phyloP scores from a whole-genome alignment of 192 early-diverging fungal genomes.

The Cladochytrium replicatum region DNA sequence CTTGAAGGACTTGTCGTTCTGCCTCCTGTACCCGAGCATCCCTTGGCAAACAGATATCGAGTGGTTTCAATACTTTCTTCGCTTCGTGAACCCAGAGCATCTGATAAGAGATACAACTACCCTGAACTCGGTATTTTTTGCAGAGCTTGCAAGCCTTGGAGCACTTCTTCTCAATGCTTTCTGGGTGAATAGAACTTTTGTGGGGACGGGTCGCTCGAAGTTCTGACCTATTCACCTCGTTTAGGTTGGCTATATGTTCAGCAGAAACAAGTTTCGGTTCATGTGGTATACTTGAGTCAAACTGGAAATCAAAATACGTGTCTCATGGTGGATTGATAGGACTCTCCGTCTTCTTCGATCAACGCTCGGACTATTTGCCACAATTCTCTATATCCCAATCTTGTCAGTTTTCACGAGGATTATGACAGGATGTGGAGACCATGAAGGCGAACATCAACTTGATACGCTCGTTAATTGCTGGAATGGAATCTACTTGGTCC shows the following conservation, averaged over 20 bases:
- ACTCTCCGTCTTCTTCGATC: conserved; percentile 28
- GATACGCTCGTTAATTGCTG: conserved; percentile 14
- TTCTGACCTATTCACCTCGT: too few relatives aligned
- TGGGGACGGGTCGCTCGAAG: too few relatives aligned
- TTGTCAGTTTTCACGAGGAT: conserved; percentile 17
- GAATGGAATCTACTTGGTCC: conserved; percentile 9
- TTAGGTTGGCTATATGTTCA: conserved; percentile 35
- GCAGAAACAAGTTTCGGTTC: conserved; percentile 29
- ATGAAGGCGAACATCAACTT: background rate
- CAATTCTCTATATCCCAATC: conserved; percentile 27
- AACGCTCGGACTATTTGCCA: conserved; percentile 28
- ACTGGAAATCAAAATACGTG: background rate
- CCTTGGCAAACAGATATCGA: conserved; percentile 25
- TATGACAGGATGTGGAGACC: conserved; percentile 9
- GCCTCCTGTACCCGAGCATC: conserved; percentile 15
- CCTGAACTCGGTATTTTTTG: too few relatives aligned
- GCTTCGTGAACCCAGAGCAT: too few relatives aligned
- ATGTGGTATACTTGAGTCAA: conserved; percentile 31
- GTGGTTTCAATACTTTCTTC: conserved; percentile 25
- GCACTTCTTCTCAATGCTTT: too few relatives aligned
- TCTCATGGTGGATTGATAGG: background rate
- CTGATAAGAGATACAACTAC: too few relatives aligned
- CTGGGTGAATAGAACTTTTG: too few relatives aligned
- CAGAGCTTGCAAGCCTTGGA: too few relatives aligned
- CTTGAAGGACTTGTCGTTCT: conserved; percentile 31